Evolutionary conservation across 2,329 filamentous ascomycete species (phyloP).

Genomic region (Coniochaeta sp.): DNA sequence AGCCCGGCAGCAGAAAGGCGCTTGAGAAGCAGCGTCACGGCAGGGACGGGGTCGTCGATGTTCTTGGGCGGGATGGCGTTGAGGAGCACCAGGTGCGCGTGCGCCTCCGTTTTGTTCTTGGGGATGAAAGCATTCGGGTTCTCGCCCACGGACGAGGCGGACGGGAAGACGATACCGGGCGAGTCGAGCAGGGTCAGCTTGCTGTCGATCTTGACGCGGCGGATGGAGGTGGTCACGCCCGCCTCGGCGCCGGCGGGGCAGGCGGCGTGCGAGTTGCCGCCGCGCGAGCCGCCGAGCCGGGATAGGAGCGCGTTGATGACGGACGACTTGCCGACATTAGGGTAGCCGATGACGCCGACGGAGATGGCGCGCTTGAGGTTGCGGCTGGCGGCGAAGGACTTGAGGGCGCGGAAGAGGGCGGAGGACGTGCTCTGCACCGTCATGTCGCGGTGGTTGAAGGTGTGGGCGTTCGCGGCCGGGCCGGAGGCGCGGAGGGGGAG

Average conservation of each 20-base stretch:
- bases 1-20: constrained; percentile 68
- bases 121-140: constrained; percentile 34
- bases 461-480: constrained; percentile 77
- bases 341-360: constrained; percentile 90
- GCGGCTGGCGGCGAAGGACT: constrained; percentile 76
- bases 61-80: constrained; percentile 92
- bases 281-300: constrained; percentile 60
- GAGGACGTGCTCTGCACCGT: constrained; percentile 81
- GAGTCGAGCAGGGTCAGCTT: constrained; percentile 92
- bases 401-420: constrained; percentile 80
- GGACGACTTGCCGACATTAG: constrained; percentile 93
- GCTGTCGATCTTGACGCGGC: constrained; percentile 89
- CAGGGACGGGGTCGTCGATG: constrained; percentile 86
- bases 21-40: constrained; percentile 76
- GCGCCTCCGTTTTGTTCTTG: constrained; percentile 62
- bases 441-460: constrained; percentile 85
- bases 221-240: constrained; percentile 81
- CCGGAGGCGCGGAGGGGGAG: constrained; percentile 80
- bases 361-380: constrained; percentile 85
- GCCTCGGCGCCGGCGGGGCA: constrained; percentile 89
- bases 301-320: constrained; percentile 90
- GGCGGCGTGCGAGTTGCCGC: constrained; percentile 44
- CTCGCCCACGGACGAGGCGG: constrained; percentile 36
- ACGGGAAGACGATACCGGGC: constrained; percentile 89
- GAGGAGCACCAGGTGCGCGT: constrained; percentile 78